A percentile compares a stretch with the other conserved stretches of the same genome.
These are phyloP conservation scores for Aspergillus sp. DNA, from an alignment of 2,329 filamentous ascomycete species.

Conservation along the genomic window DNA sequence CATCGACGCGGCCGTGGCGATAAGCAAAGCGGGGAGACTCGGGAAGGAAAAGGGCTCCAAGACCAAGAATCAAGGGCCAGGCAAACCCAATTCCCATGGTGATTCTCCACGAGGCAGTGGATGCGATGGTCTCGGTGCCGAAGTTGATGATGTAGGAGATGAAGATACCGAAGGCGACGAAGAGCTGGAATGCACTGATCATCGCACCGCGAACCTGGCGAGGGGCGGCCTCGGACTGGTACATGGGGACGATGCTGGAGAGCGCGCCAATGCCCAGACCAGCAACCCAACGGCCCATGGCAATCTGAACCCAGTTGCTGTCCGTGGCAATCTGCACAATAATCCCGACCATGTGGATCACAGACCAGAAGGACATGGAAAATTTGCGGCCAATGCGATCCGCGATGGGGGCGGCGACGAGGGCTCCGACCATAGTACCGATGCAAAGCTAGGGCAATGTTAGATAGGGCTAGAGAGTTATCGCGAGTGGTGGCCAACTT, in stretches of 20 bases:
- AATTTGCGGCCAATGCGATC: constrained; percentile 47
- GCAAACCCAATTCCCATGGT: constrained; percentile 60
- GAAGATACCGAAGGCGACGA: constrained; percentile 52
- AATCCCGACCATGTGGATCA: constrained; percentile 47
- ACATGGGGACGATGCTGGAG: constrained; percentile 49
- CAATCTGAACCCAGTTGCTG: constrained; percentile 45
- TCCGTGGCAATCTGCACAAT: constrained; percentile 47
- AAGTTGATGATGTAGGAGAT: constrained; percentile 51
- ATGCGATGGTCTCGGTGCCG: constrained; percentile 41
- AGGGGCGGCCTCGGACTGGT: constrained; percentile 48
- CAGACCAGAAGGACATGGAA: constrained; percentile 46
- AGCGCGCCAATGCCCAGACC: constrained; percentile 50
- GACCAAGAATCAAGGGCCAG: constrained; percentile 55
- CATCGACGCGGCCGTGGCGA: constrained; percentile 52
- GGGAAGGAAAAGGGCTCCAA: constrained; percentile 56
- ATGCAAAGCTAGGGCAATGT: constrained; percentile 37
- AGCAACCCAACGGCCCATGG: constrained; percentile 47
- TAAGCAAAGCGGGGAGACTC: constrained; percentile 62
- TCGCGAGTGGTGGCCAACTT: constrained; percentile 15
- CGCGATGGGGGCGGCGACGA: constrained; percentile 45
- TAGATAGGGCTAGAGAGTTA: background rate
- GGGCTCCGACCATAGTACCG: constrained; percentile 44
- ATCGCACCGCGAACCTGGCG: constrained; percentile 50
- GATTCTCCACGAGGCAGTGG: constrained; percentile 50
- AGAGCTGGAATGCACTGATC: constrained; percentile 51